Conservation (phyloP, 208 protist genomes). For the Trypanosoma caninum region DNA sequence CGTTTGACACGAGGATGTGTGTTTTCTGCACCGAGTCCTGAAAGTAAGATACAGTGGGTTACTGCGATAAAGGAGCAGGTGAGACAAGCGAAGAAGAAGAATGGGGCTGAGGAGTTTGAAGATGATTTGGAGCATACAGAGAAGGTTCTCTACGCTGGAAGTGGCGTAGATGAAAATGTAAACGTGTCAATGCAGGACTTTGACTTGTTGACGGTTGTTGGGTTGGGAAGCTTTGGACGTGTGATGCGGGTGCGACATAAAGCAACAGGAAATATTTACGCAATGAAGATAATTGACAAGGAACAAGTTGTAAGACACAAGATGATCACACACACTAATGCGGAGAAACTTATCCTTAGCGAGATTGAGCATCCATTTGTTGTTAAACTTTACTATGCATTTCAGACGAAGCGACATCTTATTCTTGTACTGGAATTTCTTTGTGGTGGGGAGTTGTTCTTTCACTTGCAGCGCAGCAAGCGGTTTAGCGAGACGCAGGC, state of each 20-base stretch:
- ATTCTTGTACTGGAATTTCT: conserved; percentile 92
- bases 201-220: conserved; percentile 83
- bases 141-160: conserved; percentile 12
- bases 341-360: conserved; percentile 77
- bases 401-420: conserved; percentile 78
- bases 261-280: conserved; percentile 62
- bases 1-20: conserved; percentile 21
- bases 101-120: conserved; percentile 8
- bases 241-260: conserved; percentile 88
- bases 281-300: conserved; percentile 91
- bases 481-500: conserved; percentile 46
- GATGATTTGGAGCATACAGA: conserved; percentile 18
- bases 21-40: conserved; percentile 14
- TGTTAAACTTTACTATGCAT: conserved; percentile 74
- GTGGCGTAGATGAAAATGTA: conserved; percentile 6
- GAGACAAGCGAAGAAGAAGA: not conserved
- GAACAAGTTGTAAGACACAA: conserved; percentile 55
- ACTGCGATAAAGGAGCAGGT: conserved; percentile 22
- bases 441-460: conserved; percentile 93
- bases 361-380: conserved; percentile 88
- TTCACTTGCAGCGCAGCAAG: conserved; percentile 78
- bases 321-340: conserved; percentile 81
- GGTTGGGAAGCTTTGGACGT: conserved; percentile 90
- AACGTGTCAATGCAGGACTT: conserved; percentile 74
- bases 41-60: conserved; percentile 23